Evolutionary conservation across 2,329 filamentous ascomycete species (phyloP).

Genomic region (Biscogniauxia sp.): DNA sequence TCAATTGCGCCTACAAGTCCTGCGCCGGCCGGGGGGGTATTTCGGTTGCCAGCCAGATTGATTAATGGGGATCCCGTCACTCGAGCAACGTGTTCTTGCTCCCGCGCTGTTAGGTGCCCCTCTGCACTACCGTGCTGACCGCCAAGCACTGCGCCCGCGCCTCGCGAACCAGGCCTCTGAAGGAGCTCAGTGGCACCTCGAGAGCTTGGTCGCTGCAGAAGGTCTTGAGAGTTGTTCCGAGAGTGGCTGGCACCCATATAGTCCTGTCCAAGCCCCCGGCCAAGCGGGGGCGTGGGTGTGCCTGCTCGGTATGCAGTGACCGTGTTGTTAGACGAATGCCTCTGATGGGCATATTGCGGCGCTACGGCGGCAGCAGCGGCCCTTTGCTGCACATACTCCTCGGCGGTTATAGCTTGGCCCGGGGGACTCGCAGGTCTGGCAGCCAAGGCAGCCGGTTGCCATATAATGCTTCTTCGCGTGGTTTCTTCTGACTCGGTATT

Average conservation of each 20-base stretch:
- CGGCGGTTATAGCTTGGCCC: constrained; percentile 57
- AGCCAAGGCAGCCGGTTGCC: constrained; percentile 67
- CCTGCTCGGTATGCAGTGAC: constrained; percentile 37
- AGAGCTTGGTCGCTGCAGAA: constrained; percentile 31
- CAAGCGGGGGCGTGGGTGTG: constrained; percentile 44
- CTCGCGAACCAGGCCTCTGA: constrained; percentile 51
- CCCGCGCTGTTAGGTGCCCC: constrained; percentile 73
- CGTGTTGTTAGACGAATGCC: constrained; percentile 55
- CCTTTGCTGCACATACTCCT: constrained; percentile 82
- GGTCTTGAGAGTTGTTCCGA: constrained; percentile 44
- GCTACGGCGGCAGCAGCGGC: constrained; percentile 56
- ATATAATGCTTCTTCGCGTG: constrained; percentile 65
- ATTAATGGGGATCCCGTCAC: constrained; percentile 77
- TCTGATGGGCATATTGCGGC: constrained; percentile 58
- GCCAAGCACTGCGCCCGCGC: constrained; percentile 49
- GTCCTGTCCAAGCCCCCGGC: constrained; percentile 41
- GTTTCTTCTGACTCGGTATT: constrained; percentile 53
- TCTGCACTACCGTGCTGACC: constrained; percentile 43
- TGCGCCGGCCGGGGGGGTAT: constrained; percentile 48
- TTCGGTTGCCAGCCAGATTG: constrained; percentile 58
- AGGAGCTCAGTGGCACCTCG: constrained; percentile 39
- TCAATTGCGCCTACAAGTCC: constrained; percentile 79
- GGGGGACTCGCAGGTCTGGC: constrained; percentile 48
- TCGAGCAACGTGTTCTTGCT: constrained; percentile 85
- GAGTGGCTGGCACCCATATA: constrained; percentile 40